Evolutionary conservation across 441 rosid genomes (phyloP).

Genomic region (Euphorbia celastroides): DNA sequence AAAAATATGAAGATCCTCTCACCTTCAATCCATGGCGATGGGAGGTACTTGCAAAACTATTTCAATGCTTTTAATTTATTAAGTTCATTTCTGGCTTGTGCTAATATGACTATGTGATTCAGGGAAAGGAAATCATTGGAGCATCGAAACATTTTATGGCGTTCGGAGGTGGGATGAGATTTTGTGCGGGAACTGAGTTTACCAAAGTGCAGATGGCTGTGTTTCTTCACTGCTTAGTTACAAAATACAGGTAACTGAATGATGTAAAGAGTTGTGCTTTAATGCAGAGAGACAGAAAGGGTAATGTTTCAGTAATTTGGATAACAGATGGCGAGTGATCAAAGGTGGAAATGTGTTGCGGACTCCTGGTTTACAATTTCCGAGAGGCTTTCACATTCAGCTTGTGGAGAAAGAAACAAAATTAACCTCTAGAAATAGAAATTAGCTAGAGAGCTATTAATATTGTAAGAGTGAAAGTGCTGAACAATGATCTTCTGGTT

Average conservation of each 20-base stretch:
- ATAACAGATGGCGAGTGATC: constrained; percentile 61
- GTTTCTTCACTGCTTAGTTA: constrained; percentile 75
- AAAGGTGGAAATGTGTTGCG: constrained; percentile 76
- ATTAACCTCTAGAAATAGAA: constrained; percentile 10
- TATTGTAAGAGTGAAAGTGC: neutral
- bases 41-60: constrained; percentile 40
- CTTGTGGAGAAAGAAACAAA: constrained; percentile 33
- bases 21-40: constrained; percentile 89
- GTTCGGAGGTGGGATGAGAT: constrained; percentile 97
- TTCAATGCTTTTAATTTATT: neutral
- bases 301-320: constrained; percentile 16
- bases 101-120: constrained; percentile 18
- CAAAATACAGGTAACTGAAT: constrained; percentile 65
- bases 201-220: constrained; percentile 91
- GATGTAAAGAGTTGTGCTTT: neutral
- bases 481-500: no score
- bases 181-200: constrained; percentile 94
- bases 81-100: neutral
- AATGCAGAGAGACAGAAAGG: constrained; percentile 9
- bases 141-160: constrained; percentile 93
- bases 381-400: constrained; percentile 70
- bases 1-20: constrained; percentile 70
- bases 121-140: constrained; percentile 55
- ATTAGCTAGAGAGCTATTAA: constrained; percentile 13
- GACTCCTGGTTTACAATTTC: constrained; percentile 91